Evolutionary conservation across 495 filamentous ascomycete species (phyloP).

Genomic region (Talaromyces thailandensis): DNA sequence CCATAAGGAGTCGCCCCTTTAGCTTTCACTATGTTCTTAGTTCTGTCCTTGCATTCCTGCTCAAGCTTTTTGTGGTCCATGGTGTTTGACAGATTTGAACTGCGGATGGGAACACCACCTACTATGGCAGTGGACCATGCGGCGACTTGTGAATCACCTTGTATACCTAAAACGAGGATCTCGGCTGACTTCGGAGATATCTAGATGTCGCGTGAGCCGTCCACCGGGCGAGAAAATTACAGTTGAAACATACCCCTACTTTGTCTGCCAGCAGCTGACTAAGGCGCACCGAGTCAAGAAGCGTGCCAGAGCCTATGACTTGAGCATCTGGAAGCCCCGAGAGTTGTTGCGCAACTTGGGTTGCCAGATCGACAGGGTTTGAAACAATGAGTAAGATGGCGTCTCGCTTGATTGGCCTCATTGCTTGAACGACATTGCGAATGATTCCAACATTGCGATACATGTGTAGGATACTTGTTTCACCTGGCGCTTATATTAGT

Average conservation of each 20-base stretch:
- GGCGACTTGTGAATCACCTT: slow-evolving; percentile 32
- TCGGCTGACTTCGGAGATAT: slow-evolving; percentile 26
- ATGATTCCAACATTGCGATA: slow-evolving; percentile 32
- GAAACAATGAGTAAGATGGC: slow-evolving; percentile 34
- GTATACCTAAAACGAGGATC: slow-evolving; percentile 32
- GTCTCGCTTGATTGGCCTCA: slow-evolving; percentile 26
- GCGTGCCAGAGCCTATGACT: slow-evolving; percentile 33
- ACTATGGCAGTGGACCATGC: slow-evolving; percentile 30
- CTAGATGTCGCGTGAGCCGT: slow-evolving; percentile 9
- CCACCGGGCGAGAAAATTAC: background rate
- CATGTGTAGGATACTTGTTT: slow-evolving; percentile 29
- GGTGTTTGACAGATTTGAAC: no score
- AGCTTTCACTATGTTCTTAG: background rate
- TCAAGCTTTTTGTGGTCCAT: slow-evolving; percentile 1
- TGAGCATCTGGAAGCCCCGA: slow-evolving; percentile 25
- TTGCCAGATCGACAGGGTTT: slow-evolving; percentile 41
- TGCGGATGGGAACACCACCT: slow-evolving; percentile 9
- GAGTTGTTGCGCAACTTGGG: slow-evolving; percentile 24
- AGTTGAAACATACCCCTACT: slow-evolving; percentile 12
- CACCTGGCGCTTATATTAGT: slow-evolving; percentile 19
- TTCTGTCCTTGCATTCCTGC: background rate
- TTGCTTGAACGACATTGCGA: slow-evolving; percentile 20
- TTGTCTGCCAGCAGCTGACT: slow-evolving; percentile 27
- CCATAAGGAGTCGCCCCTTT: background rate
- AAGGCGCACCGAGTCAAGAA: slow-evolving; percentile 30